Conservation (phyloP, 805 yeast genomes). For the Nakazawaea molendinolei region DNA sequence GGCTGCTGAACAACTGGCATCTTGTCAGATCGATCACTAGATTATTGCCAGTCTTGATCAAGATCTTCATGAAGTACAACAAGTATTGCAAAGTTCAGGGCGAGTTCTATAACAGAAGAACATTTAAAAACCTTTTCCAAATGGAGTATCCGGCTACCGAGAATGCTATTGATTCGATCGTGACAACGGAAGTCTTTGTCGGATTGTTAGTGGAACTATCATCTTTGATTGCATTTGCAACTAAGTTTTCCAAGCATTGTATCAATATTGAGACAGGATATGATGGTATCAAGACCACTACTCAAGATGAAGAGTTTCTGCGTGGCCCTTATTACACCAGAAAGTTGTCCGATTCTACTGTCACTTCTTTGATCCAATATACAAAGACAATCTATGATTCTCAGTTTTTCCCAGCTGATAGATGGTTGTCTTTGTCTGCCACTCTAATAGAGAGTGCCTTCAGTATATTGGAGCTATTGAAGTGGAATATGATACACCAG, state of each 20-base stretch:
- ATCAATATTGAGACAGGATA: conserved; percentile 38
- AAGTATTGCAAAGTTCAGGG: conserved; percentile 40
- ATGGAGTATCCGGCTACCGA: conserved; percentile 56
- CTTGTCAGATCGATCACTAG: conserved; percentile 41
- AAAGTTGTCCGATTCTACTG: conserved; percentile 1
- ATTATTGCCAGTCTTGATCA: conserved; percentile 46
- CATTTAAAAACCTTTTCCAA: conserved; percentile 68
- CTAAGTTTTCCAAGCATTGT: conserved; percentile 40
- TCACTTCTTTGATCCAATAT: conserved; percentile 8
- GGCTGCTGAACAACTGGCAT: conserved; percentile 23
- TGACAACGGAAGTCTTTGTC: conserved; percentile 59
- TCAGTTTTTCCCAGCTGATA: conserved; percentile 55
- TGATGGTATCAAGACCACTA: conserved; percentile 31
- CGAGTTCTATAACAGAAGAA: conserved; percentile 50
- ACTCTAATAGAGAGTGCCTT: conserved; percentile 50
- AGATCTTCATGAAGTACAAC: conserved; percentile 45
- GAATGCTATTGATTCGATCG: conserved; percentile 64
- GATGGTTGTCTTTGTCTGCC: conserved; percentile 69
- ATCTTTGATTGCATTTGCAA: conserved; percentile 49
- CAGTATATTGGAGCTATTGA: conserved; percentile 44
- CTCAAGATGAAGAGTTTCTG: conserved; percentile 26
- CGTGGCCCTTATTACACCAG: conserved; percentile 23
- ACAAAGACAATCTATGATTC: conserved; percentile 42
- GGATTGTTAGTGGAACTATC: conserved; percentile 69
- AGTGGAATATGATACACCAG: conserved; percentile 39